A percentile compares a stretch with the other conserved stretches of the same genome.
These are phyloP conservation scores for Sporothrix inflata DNA, from an alignment of 2,329 filamentous ascomycete species.

Conservation along the genomic window DNA sequence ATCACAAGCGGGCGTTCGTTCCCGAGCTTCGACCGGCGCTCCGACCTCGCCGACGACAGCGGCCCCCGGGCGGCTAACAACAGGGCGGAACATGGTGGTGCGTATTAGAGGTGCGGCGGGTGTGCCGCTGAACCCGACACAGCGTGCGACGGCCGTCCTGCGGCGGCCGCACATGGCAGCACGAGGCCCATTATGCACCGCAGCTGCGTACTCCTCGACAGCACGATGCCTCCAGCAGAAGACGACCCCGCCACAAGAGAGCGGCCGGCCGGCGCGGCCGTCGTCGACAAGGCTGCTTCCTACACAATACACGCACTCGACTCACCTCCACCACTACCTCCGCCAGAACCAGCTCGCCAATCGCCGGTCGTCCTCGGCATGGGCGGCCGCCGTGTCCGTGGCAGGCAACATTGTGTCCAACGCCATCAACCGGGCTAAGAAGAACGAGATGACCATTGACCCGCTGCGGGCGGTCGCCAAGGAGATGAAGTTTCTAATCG, in stretches of 20 bases:
- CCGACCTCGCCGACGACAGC: constrained; percentile 11
- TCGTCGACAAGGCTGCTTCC: neutral
- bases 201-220: constrained; percentile 13
- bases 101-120: constrained; percentile 17
- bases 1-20: neutral
- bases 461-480: constrained; percentile 89
- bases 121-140: constrained; percentile 23
- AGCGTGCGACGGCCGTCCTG: constrained; percentile 13
- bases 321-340: neutral
- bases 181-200: neutral
- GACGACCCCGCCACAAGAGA: neutral
- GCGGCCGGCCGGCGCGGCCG: neutral
- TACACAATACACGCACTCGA: neutral
- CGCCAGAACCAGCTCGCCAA: constrained; percentile 7
- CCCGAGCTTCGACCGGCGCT: constrained; percentile 6
- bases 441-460: constrained; percentile 75
- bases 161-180: constrained; percentile 1
- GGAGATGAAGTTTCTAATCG: constrained; percentile 94
- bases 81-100: constrained; percentile 22
- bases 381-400: constrained; percentile 73
- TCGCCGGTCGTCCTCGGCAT: constrained; percentile 58
- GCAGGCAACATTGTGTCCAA: constrained; percentile 73
- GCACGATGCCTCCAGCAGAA: constrained; percentile 8
- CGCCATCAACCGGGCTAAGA: constrained; percentile 63
- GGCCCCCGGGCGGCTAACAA: neutral